Evolutionary conservation across 148 eudicot species (phyloP).

Genomic region (Rhododendron simsii): DNA sequence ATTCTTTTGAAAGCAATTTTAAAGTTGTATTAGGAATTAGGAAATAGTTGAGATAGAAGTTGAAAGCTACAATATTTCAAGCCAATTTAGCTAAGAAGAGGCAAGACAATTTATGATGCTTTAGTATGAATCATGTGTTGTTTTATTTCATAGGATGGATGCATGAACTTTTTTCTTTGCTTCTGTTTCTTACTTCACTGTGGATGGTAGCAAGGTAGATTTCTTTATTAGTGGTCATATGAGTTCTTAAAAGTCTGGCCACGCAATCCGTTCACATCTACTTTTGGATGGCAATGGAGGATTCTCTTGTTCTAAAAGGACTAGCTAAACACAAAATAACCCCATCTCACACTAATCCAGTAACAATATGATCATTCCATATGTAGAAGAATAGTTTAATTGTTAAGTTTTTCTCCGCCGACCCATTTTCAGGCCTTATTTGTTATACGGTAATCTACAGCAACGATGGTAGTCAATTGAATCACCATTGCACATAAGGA

Average conservation of each 20-base stretch:
- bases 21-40: too few species aligned
- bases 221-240: too few species aligned
- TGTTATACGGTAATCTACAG: background rate
- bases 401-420: background rate
- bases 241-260: background rate
- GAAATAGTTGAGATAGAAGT: too few species aligned
- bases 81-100: too few species aligned
- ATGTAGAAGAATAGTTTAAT: background rate
- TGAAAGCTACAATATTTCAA: too few species aligned
- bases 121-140: background rate
- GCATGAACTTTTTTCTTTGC: background rate
- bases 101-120: too few species aligned
- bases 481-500: too few species aligned
- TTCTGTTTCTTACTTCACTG: background rate
- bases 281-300: background rate
- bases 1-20: too few species aligned
- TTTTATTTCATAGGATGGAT: background rate
- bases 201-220: background rate
- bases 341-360: too few species aligned
- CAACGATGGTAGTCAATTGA: background rate
- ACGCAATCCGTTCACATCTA: background rate
- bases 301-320: too few species aligned
- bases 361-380: background rate
- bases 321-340: too few species aligned
- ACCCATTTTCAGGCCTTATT: background rate